Base-by-base conservation (phyloP, 768 basidiomycete genomes). In the Tephrocybe sp. region DNA sequence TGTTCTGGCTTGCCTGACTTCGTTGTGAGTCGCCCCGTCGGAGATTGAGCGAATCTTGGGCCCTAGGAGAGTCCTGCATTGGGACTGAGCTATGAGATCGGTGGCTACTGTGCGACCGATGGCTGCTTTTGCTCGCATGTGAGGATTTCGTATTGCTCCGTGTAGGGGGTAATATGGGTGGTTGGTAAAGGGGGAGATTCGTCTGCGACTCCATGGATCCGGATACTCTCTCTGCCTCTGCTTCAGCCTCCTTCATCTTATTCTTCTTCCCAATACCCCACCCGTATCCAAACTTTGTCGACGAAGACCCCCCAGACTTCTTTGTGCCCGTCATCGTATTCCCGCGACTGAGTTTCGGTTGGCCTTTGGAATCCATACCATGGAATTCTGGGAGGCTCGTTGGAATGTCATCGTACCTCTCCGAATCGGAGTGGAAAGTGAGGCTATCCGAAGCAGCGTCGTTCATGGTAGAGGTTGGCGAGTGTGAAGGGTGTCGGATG, bases 251-350 rank as follows among this genome's bases (percentile, higher is more conserved):
- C 53, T 78, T 79, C 46, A 65, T 68, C 55, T 76, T 73, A 48
- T 74, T 75, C 54, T 73, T 75, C 69, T 73, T 82, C 39, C 85
- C 84, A 34, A 80, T 45, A 0, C 84, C 84, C 82, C 83, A 84
- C 34, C 85, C 84, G 64, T 85, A 87, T n/a, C 85, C 86, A 76
- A 78, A 84, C 61, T 72, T 81, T 40, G 67, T 68, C 34, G 76
- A 67, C 1, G 64, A 55, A 10, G 69, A 26, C 4, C 26, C 7
- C 26, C 26, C 65, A 3, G 76, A 76, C 54, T 76, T 80, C 65
- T 82, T 84, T 17, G 82, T 79, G 26, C 84, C 82, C 0, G 74
- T 74, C 67, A 80, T 76, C 4, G 84, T 78, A 59, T 75, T 81
- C 1, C 73, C 70, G 48, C 82, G 75, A 1, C 66, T 65, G 17